phyloP scores from a whole-genome alignment of 1,284 basidiomycete species.

The Cronartium ribicola region DNA sequence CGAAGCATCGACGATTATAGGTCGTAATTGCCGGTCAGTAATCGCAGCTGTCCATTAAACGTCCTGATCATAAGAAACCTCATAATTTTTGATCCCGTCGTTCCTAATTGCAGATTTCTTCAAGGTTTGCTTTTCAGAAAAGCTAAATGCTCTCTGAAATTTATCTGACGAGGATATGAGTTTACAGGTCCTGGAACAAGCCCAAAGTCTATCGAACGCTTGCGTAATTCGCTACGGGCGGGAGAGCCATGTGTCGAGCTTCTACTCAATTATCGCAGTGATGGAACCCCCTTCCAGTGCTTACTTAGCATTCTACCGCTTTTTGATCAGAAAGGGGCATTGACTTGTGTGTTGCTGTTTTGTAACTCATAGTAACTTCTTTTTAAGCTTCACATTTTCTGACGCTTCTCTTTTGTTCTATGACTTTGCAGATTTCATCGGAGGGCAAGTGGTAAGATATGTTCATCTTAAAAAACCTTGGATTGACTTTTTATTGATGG shows the following conservation, averaged over 20 bases:
- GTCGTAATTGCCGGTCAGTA: conserved; percentile 46
- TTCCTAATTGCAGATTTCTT: neutral
- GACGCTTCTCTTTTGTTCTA: neutral
- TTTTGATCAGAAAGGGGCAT: conserved; percentile 44
- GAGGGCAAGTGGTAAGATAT: conserved; percentile 30
- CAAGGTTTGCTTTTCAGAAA: conserved; percentile 3
- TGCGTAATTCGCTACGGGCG: conserved; percentile 2
- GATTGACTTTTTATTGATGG: neutral
- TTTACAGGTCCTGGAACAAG: conserved; percentile 29
- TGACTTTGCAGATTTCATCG: conserved; percentile 20
- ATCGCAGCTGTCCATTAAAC: neutral
- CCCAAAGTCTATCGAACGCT: conserved; percentile 24
- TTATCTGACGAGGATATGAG: too few relatives aligned
- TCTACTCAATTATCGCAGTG: conserved; percentile 48
- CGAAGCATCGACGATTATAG: conserved; percentile 46
- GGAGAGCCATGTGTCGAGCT: conserved; percentile 43
- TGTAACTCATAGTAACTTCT: neutral
- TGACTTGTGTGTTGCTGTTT: conserved; percentile 45
- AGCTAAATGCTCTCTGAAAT: neutral
- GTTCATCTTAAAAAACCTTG: neutral
- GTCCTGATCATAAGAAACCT: neutral
- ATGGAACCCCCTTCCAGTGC: conserved; percentile 47
- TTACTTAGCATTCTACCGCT: conserved; percentile 48
- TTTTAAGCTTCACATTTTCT: neutral
- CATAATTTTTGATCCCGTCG: neutral